Base-by-base conservation (phyloP, 257 asterid genomes). In the Gentiana straminea region DNA sequence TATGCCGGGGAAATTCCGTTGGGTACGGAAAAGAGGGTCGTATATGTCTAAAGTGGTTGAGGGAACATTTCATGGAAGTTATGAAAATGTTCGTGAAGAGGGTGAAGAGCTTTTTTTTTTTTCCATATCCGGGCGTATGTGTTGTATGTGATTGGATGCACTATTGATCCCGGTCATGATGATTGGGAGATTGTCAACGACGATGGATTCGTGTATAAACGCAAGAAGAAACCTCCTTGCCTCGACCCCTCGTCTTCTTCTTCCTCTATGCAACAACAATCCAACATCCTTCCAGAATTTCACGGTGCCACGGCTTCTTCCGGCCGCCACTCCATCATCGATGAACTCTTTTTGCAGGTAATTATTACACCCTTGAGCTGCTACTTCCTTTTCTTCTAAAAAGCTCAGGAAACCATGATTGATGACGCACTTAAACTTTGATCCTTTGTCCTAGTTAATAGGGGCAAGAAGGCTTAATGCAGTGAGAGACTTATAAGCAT, bases 331-430 rank as follows among this genome's bases (percentile, higher is more conserved):
- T 59, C 68, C 13, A 44, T 72, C n/a, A 56, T 82, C 8, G 83
- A 84, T 52, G 88, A 81, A 55, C 84, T 88, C 65, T 70, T 80
- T 51, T 36, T 69, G 59, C 86, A 84, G 94, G 94, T 84, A 72
- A 50, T 47, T 24, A 24, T 24, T 24, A 24, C 24, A 33, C 33
- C 61, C 3, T 39, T 4, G 8, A 39, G 5, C 7, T n/a, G 43
- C 60, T 68, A 24, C 24, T 24, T 24, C 24, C 24, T 55, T 37
- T 3, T 54, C 41, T 2, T 24, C 13, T 58, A 24, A 35, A 89
- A 89, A 69, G 80, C 74, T 3, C 89, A 89, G 62, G 94, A 77
- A 60, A 84, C 72, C 1, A 57, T 79, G 48, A 78, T 89, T 41
- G 54, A 59, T 48, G 66, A 71, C 36, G 58, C 71, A 34, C 64